Evolutionary conservation across 108 stramenopile species (phyloP).

Genomic region (Pseudonitzschia multistriata): DNA sequence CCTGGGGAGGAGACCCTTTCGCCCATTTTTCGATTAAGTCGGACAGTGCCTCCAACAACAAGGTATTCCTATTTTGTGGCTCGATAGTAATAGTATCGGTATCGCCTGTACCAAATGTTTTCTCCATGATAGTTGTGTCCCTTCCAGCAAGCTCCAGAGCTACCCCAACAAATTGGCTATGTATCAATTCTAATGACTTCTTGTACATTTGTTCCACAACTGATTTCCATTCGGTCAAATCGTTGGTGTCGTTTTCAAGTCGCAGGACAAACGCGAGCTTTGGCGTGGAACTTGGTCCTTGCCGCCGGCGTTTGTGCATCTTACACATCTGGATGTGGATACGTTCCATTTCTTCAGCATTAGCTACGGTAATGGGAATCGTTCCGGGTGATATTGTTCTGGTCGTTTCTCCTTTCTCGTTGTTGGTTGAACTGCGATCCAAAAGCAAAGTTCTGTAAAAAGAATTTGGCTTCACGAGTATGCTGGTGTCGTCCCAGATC

Average conservation of each 20-base stretch:
- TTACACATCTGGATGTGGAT: neutral
- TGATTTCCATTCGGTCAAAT: neutral
- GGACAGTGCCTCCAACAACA: conserved; percentile 1
- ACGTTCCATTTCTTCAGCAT: conserved; percentile 1
- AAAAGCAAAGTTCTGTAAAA: conserved; percentile 34
- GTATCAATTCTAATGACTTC: neutral
- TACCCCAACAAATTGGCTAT: neutral
- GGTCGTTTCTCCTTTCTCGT: neutral
- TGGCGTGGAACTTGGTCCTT: neutral
- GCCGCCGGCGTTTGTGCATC: neutral
- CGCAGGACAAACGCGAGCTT: conserved; percentile 3
- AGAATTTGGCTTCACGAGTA: conserved; percentile 35
- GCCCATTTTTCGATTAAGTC: conserved; percentile 11
- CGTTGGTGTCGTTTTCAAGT: neutral
- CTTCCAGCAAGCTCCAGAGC: conserved; percentile 4
- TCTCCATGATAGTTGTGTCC: neutral
- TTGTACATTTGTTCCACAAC: neutral
- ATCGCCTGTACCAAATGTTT: neutral
- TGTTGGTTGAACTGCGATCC: neutral
- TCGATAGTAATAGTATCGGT: neutral
- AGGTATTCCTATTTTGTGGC: neutral
- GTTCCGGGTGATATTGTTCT: neutral
- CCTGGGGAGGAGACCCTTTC: neutral
- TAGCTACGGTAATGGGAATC: conserved; percentile 8
- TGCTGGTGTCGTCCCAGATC: conserved; percentile 30